phyloP scores from a whole-genome alignment of 1,284 basidiomycete genomes.

The Leccinum pachyderme region DNA sequence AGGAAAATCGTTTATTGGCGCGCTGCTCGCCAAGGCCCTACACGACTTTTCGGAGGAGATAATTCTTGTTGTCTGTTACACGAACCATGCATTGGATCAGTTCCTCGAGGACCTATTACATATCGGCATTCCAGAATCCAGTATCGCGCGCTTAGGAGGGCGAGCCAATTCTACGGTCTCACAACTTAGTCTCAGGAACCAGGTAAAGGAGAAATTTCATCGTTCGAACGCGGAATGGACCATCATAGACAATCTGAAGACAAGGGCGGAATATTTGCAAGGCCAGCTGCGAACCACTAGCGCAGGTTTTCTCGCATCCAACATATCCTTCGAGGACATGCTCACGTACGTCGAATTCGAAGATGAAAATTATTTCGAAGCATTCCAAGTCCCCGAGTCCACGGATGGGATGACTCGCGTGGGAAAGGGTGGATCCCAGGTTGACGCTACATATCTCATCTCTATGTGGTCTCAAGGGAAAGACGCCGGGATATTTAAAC shows the following conservation, averaged over 20 bases:
- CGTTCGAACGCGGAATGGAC: conserved; percentile 37
- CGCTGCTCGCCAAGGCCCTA: conserved; percentile 54
- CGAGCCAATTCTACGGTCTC: conserved; percentile 49
- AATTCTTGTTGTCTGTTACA: conserved; percentile 65
- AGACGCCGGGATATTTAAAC: conserved; percentile 42
- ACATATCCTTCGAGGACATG: conserved; percentile 30
- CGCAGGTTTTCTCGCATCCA: conserved; percentile 27
- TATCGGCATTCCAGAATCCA: conserved; percentile 49
- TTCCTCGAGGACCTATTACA: conserved; percentile 58
- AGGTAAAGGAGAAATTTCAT: conserved; percentile 13
- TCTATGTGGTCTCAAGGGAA: conserved; percentile 43
- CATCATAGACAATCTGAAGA: conserved; percentile 40
- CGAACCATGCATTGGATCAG: conserved; percentile 67
- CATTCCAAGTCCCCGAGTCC: conserved; percentile 44
- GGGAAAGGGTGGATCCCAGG: conserved; percentile 37
- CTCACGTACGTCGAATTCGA: conserved; percentile 46
- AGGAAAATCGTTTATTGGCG: conserved; percentile 68
- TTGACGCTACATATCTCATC: conserved; percentile 41
- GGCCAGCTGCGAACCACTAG: conserved; percentile 17
- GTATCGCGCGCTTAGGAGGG: conserved; percentile 54
- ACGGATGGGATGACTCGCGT: conserved; percentile 45
- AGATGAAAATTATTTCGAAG: conserved; percentile 40
- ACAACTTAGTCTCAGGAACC: conserved; percentile 40
- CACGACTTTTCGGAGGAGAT: conserved; percentile 44
- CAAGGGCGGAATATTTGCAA: conserved; percentile 19